Percentiles rank a stretch among this genome's conserved stretches.
Conservation (phyloP, 495 filamentous ascomycete genomes). For the Podospora comata region DNA sequence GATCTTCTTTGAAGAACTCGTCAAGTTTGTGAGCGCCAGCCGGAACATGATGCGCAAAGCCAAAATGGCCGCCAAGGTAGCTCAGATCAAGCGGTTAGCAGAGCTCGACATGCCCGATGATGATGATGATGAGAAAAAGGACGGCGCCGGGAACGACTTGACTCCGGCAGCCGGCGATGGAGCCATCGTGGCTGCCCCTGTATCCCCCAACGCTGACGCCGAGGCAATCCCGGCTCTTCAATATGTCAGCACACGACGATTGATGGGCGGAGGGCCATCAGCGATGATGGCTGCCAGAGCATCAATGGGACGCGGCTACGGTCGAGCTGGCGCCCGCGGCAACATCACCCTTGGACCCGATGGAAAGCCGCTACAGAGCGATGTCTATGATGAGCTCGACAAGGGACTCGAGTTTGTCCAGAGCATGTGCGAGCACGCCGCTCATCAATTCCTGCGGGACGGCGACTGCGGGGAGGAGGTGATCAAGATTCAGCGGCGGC, state of each 20-base stretch:
- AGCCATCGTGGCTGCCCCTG: conserved; percentile 28
- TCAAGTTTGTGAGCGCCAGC: conserved; percentile 73
- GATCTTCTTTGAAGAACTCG: conserved; percentile 71
- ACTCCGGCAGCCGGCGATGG: background rate
- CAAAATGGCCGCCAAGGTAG: conserved; percentile 64
- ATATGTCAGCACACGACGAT: conserved; percentile 34
- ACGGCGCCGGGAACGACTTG: conserved; percentile 26
- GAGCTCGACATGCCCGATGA: conserved; percentile 50
- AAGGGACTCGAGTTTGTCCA: conserved; percentile 75
- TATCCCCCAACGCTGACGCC: background rate
- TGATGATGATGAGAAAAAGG: conserved; percentile 32
- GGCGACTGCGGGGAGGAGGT: conserved; percentile 77
- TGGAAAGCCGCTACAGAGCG: conserved; percentile 25
- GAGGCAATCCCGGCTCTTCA: conserved; percentile 29
- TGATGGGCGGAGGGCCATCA: conserved; percentile 15
- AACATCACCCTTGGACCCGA: conserved; percentile 8
- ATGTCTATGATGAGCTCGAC: conserved; percentile 69
- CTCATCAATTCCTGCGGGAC: conserved; percentile 80
- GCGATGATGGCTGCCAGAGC: conserved; percentile 17
- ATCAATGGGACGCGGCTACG: conserved; percentile 13
- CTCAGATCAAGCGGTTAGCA: conserved; percentile 52
- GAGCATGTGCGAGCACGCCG: conserved; percentile 75
- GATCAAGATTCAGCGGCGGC: conserved; percentile 57
- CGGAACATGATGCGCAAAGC: conserved; percentile 80
- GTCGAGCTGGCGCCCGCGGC: conserved; percentile 16